These are phyloP conservation scores for Sporothrix pallida DNA, from an alignment of 2,329 filamentous ascomycete species.

Conservation along the genomic window DNA sequence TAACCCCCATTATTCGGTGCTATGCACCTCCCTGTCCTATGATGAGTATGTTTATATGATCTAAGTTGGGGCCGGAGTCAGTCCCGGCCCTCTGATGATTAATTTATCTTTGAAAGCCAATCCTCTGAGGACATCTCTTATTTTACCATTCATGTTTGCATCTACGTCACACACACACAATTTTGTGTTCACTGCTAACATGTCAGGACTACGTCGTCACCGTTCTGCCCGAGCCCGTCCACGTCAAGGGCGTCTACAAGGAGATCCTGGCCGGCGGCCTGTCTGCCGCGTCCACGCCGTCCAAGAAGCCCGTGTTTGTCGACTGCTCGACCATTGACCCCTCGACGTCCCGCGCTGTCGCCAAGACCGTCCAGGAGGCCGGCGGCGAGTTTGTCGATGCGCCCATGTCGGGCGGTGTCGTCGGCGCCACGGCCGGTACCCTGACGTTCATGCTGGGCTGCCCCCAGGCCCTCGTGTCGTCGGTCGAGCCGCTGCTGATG, in stretches of 20 bases:
- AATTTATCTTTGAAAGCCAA: constrained; percentile 69
- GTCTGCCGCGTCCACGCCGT: constrained; percentile 58
- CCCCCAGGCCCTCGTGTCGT: constrained; percentile 63
- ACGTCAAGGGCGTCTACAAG: constrained; percentile 82
- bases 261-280: constrained; percentile 69
- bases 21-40: constrained; percentile 36
- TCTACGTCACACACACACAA: no score
- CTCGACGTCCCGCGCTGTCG: constrained; percentile 78
- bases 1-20: not conserved
- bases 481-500: constrained; percentile 71
- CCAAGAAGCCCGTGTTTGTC: constrained; percentile 72
- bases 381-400: constrained; percentile 82
- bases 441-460: constrained; percentile 96
- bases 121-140: constrained; percentile 64
- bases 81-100: constrained; percentile 61
- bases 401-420: constrained; percentile 95
- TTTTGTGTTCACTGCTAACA: not conserved
- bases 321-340: constrained; percentile 98
- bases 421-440: constrained; percentile 84
- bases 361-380: constrained; percentile 64
- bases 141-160: not conserved
- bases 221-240: constrained; percentile 84
- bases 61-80: constrained; percentile 68
- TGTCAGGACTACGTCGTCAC: constrained; percentile 82
- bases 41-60: constrained; percentile 61